Evolutionary conservation across 1,139 yeast species (phyloP).

Genomic region (Diutina mesorugosa): DNA sequence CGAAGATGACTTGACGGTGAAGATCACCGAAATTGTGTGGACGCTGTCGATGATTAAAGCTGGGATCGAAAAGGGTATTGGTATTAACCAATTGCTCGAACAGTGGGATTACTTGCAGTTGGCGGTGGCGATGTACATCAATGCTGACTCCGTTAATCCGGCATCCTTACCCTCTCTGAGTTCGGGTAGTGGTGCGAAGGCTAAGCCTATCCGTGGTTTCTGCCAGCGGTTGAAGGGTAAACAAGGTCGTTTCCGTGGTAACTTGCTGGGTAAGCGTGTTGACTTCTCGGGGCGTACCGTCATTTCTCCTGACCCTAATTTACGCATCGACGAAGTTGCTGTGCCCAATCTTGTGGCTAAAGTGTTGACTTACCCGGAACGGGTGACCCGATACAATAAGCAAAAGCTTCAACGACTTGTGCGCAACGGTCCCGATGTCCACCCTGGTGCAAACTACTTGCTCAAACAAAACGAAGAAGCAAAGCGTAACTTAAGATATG

Average conservation of each 20-base stretch:
- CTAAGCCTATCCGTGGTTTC: conserved; percentile 85
- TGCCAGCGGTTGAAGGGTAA: conserved; percentile 97
- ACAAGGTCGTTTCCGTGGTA: conserved; percentile 98
- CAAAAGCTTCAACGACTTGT: conserved; percentile 64
- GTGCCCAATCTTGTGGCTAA: conserved; percentile 97
- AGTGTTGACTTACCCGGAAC: conserved; percentile 91
- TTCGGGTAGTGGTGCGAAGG: conserved; percentile 39
- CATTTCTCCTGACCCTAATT: conserved; percentile 96
- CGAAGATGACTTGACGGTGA: conserved; percentile 95
- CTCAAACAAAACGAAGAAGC: conserved; percentile 74
- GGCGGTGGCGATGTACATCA: conserved; percentile 94
- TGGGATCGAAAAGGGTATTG: conserved; percentile 89
- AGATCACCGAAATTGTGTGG: conserved; percentile 93
- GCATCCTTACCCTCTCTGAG: conserved; percentile 53
- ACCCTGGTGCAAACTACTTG: conserved; percentile 95
- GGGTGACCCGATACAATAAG: conserved; percentile 78
- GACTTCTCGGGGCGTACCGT: conserved; percentile 98
- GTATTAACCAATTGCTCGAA: conserved; percentile 88
- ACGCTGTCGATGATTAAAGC: conserved; percentile 86
- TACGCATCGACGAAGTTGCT: conserved; percentile 91
- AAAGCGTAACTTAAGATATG: conserved; percentile 80
- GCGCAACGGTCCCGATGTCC: conserved; percentile 72
- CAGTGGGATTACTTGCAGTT: conserved; percentile 97
- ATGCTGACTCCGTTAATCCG: conserved; percentile 88
- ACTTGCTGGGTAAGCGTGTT: conserved; percentile 94